Percentiles rank a stretch among this genome's conserved stretches.
Evolutionary conservation across 2,329 filamentous ascomycete genomes (phyloP).

Genomic region (Cladophialophora exuberans): DNA sequence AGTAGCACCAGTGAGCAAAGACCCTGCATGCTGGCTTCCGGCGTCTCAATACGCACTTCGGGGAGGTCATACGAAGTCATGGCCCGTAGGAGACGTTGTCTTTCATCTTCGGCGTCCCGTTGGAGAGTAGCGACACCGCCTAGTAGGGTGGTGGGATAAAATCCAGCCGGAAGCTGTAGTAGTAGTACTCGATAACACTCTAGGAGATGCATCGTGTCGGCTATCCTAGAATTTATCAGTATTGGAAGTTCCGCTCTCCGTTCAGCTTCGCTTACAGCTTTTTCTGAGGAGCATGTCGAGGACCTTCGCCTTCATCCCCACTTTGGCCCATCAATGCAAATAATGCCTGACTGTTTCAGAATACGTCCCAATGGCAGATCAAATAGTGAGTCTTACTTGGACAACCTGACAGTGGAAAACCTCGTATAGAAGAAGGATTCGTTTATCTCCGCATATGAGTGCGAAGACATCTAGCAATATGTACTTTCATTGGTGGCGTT

Average conservation of each 20-base stretch:
- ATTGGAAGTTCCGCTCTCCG: too few species aligned
- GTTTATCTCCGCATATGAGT: conserved; percentile 4
- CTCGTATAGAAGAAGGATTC: neutral
- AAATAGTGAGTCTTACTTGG: too few species aligned
- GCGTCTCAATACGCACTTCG: neutral
- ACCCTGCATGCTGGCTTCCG: neutral
- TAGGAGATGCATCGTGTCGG: neutral
- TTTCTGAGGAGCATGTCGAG: too few species aligned
- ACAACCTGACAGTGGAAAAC: neutral
- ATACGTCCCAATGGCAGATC: neutral
- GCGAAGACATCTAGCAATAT: conserved; percentile 10
- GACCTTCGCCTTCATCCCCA: neutral
- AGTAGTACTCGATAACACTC: conserved; percentile 17
- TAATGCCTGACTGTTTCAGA: neutral
- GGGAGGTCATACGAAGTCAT: neutral
- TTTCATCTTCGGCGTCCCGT: too few species aligned
- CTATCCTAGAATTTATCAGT: too few species aligned
- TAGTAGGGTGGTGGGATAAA: neutral
- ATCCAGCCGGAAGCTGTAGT: conserved; percentile 1
- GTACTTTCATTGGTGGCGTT: too few species aligned
- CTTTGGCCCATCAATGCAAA: neutral
- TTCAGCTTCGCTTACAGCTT: too few species aligned
- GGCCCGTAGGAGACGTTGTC: neutral
- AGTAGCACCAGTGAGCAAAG: conserved; percentile 5
- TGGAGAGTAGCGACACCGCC: neutral